Percentiles rank a stretch among this genome's conserved stretches.
These are phyloP conservation scores for Fusarium palustre DNA, from an alignment of 2,329 filamentous ascomycete species.

Conservation along the genomic window DNA sequence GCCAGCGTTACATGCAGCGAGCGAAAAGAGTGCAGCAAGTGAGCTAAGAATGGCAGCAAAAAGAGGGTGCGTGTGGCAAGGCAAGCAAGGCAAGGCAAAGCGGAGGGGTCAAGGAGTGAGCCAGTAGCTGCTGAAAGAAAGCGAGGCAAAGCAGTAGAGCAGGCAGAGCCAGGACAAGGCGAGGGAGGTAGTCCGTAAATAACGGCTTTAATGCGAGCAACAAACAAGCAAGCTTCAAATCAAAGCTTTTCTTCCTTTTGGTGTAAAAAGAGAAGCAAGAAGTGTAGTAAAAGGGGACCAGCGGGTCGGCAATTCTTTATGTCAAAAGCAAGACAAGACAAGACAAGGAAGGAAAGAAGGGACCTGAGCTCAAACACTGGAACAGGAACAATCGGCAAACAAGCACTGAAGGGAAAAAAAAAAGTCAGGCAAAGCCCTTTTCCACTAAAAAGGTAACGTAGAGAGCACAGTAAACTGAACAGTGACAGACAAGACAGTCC, in stretches of 20 bases:
- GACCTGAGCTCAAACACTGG: conserved; percentile 10
- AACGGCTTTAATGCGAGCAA: conserved; percentile 7
- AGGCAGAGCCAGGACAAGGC: neutral
- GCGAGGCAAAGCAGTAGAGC: conserved; percentile 20
- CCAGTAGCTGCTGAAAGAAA: conserved; percentile 1
- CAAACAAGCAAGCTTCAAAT: conserved; percentile 21
- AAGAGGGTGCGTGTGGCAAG: conserved; percentile 32
- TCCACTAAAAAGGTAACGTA: conserved; percentile 23
- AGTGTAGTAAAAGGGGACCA: conserved; percentile 23
- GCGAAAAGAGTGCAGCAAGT: conserved; percentile 17
- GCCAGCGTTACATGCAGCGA: conserved; percentile 50
- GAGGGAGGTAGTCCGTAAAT: conserved; percentile 7
- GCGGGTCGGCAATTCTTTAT: conserved; percentile 30
- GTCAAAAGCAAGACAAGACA: conserved; percentile 1
- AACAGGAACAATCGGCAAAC: conserved; percentile 26
- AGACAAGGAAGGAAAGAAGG: conserved; percentile 6
- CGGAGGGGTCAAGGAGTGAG: conserved; percentile 6
- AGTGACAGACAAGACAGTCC: neutral
- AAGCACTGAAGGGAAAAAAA: conserved; percentile 19
- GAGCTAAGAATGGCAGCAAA: conserved; percentile 44
- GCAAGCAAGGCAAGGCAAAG: conserved; percentile 9
- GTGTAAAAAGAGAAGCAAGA: conserved; percentile 16
- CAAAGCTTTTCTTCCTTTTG: conserved; percentile 7
- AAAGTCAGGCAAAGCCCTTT: conserved; percentile 33
- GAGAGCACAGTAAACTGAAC: conserved; percentile 36